These are phyloP conservation scores for Fragaria vesca DNA, from an alignment of 306 rosid species.

Conservation along the genomic window DNA sequence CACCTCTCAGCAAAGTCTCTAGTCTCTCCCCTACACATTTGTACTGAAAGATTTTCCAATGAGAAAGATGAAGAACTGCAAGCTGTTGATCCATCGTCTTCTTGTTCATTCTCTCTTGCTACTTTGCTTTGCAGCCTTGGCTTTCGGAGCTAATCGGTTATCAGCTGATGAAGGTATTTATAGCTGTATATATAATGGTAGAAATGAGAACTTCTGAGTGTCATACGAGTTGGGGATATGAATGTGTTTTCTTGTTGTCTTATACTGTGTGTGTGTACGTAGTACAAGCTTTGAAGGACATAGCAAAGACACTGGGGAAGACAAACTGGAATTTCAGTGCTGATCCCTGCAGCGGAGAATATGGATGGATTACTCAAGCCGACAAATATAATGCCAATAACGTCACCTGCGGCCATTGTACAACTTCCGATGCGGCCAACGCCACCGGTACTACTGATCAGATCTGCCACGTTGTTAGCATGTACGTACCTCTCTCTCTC, in stretches of 20 bases:
- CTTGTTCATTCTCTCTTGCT: neutral
- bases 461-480: neutral
- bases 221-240: neutral
- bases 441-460: neutral
- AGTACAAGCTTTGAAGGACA: neutral
- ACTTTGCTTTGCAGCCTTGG: neutral
- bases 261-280: neutral
- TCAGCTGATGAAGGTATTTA: neutral
- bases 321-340: neutral
- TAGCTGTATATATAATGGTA: neutral
- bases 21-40: neutral
- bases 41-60: neutral
- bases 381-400: neutral
- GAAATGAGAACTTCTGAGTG: neutral
- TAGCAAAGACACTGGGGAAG: neutral
- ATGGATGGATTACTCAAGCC: neutral
- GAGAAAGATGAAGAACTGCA: neutral
- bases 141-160: neutral
- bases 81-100: neutral
- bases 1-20: neutral
- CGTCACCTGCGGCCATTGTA: conserved; percentile 2
- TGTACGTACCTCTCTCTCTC: neutral
- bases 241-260: neutral
- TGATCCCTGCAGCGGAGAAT: conserved; percentile 1
- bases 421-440: neutral